Conservation (phyloP, 495 filamentous ascomycete species). For the Aspergillus carlsbadensis region DNA sequence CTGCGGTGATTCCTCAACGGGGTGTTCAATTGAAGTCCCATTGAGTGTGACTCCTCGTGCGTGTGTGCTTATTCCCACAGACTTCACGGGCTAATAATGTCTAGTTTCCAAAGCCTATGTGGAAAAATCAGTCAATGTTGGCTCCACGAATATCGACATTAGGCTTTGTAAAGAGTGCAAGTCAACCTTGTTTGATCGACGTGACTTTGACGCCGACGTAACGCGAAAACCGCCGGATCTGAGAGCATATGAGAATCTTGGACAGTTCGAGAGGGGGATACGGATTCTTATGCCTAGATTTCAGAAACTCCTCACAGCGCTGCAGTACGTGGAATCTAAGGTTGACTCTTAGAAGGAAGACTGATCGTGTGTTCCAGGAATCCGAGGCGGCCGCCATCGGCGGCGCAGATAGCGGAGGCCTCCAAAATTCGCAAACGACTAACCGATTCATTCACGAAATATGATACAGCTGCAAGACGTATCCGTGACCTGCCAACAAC, state of each 20-base stretch:
- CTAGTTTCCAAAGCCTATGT: slow-evolving; percentile 47
- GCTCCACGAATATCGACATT: slow-evolving; percentile 70
- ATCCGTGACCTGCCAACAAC: slow-evolving; percentile 74
- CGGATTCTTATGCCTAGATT: slow-evolving; percentile 81
- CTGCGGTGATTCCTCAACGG: slow-evolving; percentile 80
- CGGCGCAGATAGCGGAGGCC: slow-evolving; percentile 78
- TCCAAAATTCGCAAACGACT: slow-evolving; percentile 87
- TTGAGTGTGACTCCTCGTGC: slow-evolving; percentile 72
- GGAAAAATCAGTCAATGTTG: slow-evolving; percentile 56
- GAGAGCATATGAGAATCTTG: slow-evolving; percentile 79
- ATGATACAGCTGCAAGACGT: slow-evolving; percentile 78
- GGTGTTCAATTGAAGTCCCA: slow-evolving; percentile 80
- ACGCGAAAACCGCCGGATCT: slow-evolving; percentile 70
- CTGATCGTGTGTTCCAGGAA: slow-evolving; percentile 42
- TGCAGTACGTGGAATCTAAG: slow-evolving; percentile 66
- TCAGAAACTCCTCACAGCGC: slow-evolving; percentile 68
- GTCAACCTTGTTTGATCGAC: slow-evolving; percentile 75
- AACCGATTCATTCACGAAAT: slow-evolving; percentile 87
- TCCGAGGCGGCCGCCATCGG: slow-evolving; percentile 68
- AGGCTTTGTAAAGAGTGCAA: slow-evolving; percentile 92
- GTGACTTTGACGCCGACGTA: slow-evolving; percentile 75
- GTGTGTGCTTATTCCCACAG: too few species aligned
- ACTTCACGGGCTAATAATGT: slow-evolving; percentile 21
- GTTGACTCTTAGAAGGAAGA: too few species aligned
- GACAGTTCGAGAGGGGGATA: slow-evolving; percentile 89